Evolutionary conservation across 225 moss, liverwort and hornwort genomes (phyloP).

Genomic region (Thuidium tamariscinum): DNA sequence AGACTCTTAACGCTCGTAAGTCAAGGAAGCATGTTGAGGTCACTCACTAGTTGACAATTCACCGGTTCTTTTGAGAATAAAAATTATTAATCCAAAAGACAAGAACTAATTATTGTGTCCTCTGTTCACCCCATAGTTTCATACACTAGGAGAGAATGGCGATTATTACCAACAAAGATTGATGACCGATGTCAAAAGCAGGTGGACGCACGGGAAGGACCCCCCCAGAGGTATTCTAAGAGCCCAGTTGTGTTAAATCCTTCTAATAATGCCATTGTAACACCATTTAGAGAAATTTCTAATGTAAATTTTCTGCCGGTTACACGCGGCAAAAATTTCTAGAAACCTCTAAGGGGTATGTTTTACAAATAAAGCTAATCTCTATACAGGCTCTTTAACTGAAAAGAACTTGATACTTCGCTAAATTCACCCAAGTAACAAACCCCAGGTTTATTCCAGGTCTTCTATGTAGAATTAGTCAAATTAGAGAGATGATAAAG

Average conservation of each 20-base stretch:
- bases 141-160: neutral
- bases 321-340: neutral
- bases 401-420: neutral
- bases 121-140: neutral
- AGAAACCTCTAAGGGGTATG: neutral
- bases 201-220: neutral
- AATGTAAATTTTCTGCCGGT: neutral
- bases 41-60: neutral
- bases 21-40: neutral
- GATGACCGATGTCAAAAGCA: neutral
- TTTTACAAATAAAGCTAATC: neutral
- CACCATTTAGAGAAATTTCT: neutral
- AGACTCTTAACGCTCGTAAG: neutral
- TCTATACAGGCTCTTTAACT: neutral
- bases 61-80: neutral
- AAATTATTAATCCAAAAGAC: neutral
- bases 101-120: neutral
- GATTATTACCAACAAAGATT: neutral
- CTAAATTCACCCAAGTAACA: neutral
- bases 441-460: neutral
- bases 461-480: neutral
- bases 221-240: neutral
- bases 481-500: neutral
- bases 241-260: neutral
- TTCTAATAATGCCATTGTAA: neutral